Percentiles rank a stretch among this genome's conserved stretches.
Conservation (phyloP, 345 rosid genomes). For the Aquilaria sinensis region DNA sequence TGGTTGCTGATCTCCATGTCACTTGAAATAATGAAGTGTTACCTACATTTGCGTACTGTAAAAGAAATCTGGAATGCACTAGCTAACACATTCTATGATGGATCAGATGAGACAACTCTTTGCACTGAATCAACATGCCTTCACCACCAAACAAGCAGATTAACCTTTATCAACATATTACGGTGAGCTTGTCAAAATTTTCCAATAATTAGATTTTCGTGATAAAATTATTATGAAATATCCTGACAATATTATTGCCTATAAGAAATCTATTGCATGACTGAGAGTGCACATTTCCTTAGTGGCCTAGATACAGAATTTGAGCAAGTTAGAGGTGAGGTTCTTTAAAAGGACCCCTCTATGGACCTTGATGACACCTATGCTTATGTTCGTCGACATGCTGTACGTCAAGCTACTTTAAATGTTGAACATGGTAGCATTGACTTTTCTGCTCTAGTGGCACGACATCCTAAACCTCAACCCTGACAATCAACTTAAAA, state of each 20-base stretch:
- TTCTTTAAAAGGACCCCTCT: neutral
- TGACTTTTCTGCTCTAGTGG: neutral
- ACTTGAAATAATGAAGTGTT: too few species aligned
- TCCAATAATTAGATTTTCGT: neutral
- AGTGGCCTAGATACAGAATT: neutral
- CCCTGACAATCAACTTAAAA: too few species aligned
- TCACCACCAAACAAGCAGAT: neutral
- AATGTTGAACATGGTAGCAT: neutral
- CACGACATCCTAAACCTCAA: neutral
- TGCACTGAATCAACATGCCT: neutral
- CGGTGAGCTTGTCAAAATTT: neutral
- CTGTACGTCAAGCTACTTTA: neutral
- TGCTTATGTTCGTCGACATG: neutral
- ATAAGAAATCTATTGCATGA: neutral
- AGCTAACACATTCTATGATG: neutral
- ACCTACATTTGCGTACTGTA: neutral
- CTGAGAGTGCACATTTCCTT: constrained; percentile 11
- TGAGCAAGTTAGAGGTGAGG: constrained; percentile 5
- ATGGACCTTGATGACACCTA: constrained; percentile 2
- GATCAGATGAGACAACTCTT: neutral
- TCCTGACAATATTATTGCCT: neutral
- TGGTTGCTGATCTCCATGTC: too few species aligned
- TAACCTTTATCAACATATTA: neutral
- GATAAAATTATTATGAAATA: constrained; percentile 14
- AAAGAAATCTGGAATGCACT: neutral